Base-by-base conservation (phyloP, 306 rosid species). In the Delonix regia region DNA sequence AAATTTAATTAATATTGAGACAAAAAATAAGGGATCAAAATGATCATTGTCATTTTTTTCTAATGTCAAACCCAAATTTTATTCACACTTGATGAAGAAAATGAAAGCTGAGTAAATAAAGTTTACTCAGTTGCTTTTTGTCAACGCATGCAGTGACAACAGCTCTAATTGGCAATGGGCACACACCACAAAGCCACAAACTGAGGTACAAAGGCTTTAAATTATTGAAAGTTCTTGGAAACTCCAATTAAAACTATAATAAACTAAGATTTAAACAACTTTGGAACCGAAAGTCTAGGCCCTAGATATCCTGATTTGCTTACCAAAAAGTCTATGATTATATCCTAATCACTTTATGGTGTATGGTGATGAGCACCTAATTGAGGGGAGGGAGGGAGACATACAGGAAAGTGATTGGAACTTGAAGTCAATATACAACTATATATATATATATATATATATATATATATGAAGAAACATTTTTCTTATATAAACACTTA, bases 381-480 rank as follows among this genome's bases (percentile, higher is more conserved):
- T 64, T 85, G 88, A 78, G 53, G 22, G 82, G 86, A 74, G 53
- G 84, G 84, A 78, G 78, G 86, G 88, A 73, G 75, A 82, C 86
- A 82, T 15, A 45, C 4, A 51, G 73, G 86, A 82, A 82, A 74
- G 86, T 70, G 81, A 70, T 74, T 63, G 69, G 81, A 81, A 78
- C 41, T 74, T 85, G 2, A 68, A 42, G 69, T 62, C 45, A 62
- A 18, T 62, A 15, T 16, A 33, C 19, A 19, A 30, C 5, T 30
- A 30, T 61, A 16, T n/a, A n/a, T n/a, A n/a, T n/a, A n/a, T n/a
- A n/a, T n/a, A n/a, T n/a, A n/a, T n/a, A n/a, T n/a, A n/a, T n/a
- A n/a, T n/a, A n/a, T n/a, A 57, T 18, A 0, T 15, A 3, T 62
- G 33, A 62, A 33, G 15, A 18, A 19, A 36, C 69, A 7, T 18